Evolutionary conservation across 805 yeast genomes (phyloP).

Genomic region (Zygosaccharomyces kombuchaensis): DNA sequence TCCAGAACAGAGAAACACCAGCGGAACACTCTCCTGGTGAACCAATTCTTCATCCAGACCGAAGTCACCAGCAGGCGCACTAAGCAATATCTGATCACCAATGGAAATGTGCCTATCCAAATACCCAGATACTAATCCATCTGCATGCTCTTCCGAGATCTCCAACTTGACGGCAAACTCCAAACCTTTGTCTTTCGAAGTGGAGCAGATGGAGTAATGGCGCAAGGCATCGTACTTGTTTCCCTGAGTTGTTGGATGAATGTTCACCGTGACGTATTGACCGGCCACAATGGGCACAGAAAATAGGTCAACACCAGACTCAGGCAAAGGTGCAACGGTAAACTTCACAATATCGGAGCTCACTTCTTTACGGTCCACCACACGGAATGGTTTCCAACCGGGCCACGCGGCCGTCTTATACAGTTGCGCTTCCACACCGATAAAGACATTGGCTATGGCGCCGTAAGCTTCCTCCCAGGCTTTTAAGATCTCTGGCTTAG

Average conservation of each 20-base stretch:
- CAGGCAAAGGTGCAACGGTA: slow-evolving; percentile 45
- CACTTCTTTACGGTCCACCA: slow-evolving; percentile 42
- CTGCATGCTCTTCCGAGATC: slow-evolving; percentile 24
- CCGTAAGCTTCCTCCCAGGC: slow-evolving; percentile 69
- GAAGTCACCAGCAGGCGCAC: slow-evolving; percentile 60
- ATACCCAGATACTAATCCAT: slow-evolving; percentile 48
- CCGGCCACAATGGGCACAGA: slow-evolving; percentile 35
- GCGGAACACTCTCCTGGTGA: slow-evolving; percentile 33
- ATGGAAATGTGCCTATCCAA: slow-evolving; percentile 45
- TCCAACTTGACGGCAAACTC: slow-evolving; percentile 56
- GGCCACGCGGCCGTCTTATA: slow-evolving; percentile 53
- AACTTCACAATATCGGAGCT: slow-evolving; percentile 47
- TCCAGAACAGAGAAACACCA: slow-evolving; percentile 54
- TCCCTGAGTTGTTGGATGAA: slow-evolving; percentile 35
- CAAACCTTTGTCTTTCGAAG: slow-evolving; percentile 38
- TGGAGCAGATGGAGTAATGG: slow-evolving; percentile 54
- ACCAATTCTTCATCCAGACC: slow-evolving; percentile 29
- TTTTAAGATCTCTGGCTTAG: slow-evolving; percentile 51
- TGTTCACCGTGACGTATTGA: slow-evolving; percentile 39
- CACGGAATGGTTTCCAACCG: slow-evolving; percentile 52
- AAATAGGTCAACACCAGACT: slow-evolving; percentile 29
- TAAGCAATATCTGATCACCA: slow-evolving; percentile 46
- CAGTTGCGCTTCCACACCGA: slow-evolving; percentile 47
- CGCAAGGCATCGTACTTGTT: slow-evolving; percentile 45
- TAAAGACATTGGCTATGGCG: slow-evolving; percentile 56